A percentile compares a stretch with the other conserved stretches of the same genome.
Evolutionary conservation across 2,329 filamentous ascomycete genomes (phyloP).

Genomic region (Neodidymelliopsis sp.): DNA sequence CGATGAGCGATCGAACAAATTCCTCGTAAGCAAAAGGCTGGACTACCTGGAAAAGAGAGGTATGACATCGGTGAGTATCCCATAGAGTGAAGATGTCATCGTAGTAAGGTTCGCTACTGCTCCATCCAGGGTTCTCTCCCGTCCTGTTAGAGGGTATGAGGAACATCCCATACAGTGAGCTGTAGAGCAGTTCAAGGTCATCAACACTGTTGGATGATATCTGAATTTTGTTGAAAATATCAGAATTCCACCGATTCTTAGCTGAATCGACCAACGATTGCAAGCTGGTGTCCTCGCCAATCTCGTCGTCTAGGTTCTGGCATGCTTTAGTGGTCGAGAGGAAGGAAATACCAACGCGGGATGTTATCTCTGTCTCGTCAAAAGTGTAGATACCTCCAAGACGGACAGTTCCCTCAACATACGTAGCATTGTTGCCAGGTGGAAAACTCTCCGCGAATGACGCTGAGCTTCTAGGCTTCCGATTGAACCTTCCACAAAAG

Average conservation of each 20-base stretch:
- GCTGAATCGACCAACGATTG: constrained; percentile 56
- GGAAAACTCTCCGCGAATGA: constrained; percentile 41
- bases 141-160: constrained; percentile 74
- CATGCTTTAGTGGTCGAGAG: constrained; percentile 70
- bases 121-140: constrained; percentile 73
- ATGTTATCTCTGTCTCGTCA: constrained; percentile 55
- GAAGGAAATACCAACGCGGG: constrained; percentile 72
- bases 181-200: constrained; percentile 69
- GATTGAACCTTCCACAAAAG: constrained; percentile 69
- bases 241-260: constrained; percentile 65
- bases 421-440: constrained; percentile 31
- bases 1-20: constrained; percentile 71
- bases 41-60: constrained; percentile 69
- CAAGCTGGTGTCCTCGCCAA: constrained; percentile 57
- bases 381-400: constrained; percentile 64
- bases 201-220: constrained; percentile 64
- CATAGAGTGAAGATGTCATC: constrained; percentile 76
- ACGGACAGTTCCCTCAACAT: constrained; percentile 34
- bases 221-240: constrained; percentile 70
- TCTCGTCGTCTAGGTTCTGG: constrained; percentile 61
- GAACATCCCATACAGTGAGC: constrained; percentile 73
- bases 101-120: constrained; percentile 71
- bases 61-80: constrained; percentile 70
- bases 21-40: constrained; percentile 70
- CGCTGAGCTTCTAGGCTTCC: constrained; percentile 34